Evolutionary conservation across 257 asterid genomes (phyloP), one percentile per base, ranked within the genome.

Genomic region (Mitragyna speciosa): DNA sequence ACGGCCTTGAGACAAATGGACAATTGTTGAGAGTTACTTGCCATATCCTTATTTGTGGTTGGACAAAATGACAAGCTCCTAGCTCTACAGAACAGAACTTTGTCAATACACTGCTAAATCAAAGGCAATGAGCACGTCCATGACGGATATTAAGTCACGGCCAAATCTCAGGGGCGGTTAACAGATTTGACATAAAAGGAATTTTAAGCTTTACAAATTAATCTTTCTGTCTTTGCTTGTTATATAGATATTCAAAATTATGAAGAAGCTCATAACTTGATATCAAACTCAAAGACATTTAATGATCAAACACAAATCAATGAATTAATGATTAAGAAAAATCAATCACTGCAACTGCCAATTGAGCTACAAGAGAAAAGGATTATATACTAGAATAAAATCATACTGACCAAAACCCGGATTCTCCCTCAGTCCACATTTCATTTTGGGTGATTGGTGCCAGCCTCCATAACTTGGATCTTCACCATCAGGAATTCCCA

Each of bases 361-460:
- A 7, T 52, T 22, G 52, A 76, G 36, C 73, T 24, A 48, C 49
- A 78, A 70, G 30, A n/a, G 51, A 36, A 0, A 36, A 66, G n/a
- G 65, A 61, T 10, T 39, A 52, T 30, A 58, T n/a, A 41, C 41
- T 56, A 45, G 47, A 45, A 47, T 63, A 63, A 41, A 15, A 14
- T n/a, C 70, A 79, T 73, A 87, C 97, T 78, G 68, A 95, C 99
- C 97, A 74, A 87, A 89, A 72, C 98, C 97, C 10, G 98, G 99
- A 87, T 89, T 90, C 67, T 96, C 99, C 80, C 87, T 84, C 82
- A 91, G 73, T 49, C 99, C 97, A 70, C 90, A 87, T 47, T 82
- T 85, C 83, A 96, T 61, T 85, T 80, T 84, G 1, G 94, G 91
- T 61, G 95, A 85, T 47, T 83, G 84, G 76, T 79, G 85, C 91